These are phyloP conservation scores for Aureobasidium leucospermi DNA, from an alignment of 2,329 filamentous ascomycete genomes.

Conservation along the genomic window DNA sequence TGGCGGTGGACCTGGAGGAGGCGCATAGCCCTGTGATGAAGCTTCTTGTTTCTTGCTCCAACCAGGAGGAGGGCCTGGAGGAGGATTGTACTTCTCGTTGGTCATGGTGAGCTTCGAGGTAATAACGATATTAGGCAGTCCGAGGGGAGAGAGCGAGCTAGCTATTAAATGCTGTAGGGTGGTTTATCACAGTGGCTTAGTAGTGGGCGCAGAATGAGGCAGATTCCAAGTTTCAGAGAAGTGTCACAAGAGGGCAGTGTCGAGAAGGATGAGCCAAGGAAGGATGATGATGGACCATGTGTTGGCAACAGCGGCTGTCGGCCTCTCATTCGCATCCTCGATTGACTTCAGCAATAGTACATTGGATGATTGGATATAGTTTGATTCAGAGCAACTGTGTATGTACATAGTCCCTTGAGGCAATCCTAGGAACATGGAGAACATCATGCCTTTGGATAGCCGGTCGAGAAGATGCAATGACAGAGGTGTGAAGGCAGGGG, in stretches of 20 bases:
- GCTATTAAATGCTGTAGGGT: background rate
- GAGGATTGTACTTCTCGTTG: conserved; percentile 24
- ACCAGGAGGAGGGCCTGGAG: conserved; percentile 26
- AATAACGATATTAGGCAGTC: background rate
- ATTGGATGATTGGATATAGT: no score
- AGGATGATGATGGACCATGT: background rate
- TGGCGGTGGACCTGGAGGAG: conserved; percentile 28
- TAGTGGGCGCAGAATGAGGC: background rate
- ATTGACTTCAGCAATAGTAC: no score
- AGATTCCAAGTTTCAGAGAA: background rate
- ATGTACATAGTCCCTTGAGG: no score
- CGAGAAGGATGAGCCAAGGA: background rate
- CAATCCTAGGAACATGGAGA: no score
- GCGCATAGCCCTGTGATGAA: conserved; percentile 18
- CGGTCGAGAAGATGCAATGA: no score
- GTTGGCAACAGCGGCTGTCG: background rate
- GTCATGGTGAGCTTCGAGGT: background rate
- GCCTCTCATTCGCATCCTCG: background rate
- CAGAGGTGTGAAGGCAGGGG: background rate
- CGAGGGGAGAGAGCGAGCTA: background rate
- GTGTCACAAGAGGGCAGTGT: conserved; percentile 2
- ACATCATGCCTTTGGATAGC: no score
- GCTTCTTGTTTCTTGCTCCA: conserved; percentile 15
- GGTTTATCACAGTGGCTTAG: background rate
- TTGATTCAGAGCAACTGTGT: no score